Percentiles rank a stretch among this genome's conserved stretches.
These are phyloP conservation scores for Chenopodium formosanum DNA, from an alignment of 148 eudicot genomes.

Conservation along the genomic window DNA sequence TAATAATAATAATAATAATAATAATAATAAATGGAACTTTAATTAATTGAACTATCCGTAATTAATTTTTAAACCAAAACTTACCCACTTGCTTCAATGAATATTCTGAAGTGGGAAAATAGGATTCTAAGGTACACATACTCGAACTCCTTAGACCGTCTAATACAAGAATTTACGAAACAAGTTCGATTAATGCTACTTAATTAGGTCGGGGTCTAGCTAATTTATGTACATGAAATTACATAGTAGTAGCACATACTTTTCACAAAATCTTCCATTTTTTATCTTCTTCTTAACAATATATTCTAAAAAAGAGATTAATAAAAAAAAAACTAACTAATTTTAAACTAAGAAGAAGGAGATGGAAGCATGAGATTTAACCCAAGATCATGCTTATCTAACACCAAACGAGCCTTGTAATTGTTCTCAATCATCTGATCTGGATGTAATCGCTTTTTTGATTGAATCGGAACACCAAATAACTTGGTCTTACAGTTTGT, in stretches of 20 bases:
- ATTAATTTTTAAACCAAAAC: conserved; percentile 14
- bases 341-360: conserved; percentile 39
- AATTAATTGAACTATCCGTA: conserved; percentile 21
- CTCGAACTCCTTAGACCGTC: background rate
- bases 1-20: no score
- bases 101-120: conserved; percentile 1
- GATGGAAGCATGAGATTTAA: conserved; percentile 91
- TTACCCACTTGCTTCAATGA: conserved; percentile 27
- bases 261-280: background rate
- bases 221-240: conserved; percentile 8
- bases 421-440: conserved; percentile 38
- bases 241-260: background rate
- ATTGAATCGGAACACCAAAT: conserved; percentile 67
- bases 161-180: background rate
- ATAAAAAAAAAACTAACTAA: background rate
- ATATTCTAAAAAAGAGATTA: background rate
- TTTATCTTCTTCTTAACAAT: background rate
- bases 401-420: conserved; percentile 54
- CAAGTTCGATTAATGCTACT: background rate
- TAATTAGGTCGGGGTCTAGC: no score
- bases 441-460: conserved; percentile 69
- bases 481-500: conserved; percentile 43
- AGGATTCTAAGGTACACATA: background rate
- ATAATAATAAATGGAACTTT: conserved; percentile 33
- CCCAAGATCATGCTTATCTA: conserved; percentile 83